Evolutionary conservation across 2,329 filamentous ascomycete genomes (phyloP), one percentile per base, ranked within the genome.

Genomic region (Fusarium verrucosum): DNA sequence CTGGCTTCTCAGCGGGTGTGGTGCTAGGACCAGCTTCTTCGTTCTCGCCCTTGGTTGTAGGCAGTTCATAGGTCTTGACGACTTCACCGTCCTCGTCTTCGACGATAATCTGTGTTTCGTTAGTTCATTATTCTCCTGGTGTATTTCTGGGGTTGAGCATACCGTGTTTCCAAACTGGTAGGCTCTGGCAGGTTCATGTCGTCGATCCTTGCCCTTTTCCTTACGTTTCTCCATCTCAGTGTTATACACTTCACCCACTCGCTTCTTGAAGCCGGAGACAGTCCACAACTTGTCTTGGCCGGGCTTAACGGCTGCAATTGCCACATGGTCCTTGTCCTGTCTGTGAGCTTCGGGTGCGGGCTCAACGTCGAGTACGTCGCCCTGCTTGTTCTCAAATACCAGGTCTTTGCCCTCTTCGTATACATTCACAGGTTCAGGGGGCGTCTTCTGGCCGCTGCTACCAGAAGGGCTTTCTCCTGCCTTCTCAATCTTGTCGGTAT

Each of bases 71-170:
- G 54, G 91, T 88, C 79, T 94, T 94, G 74, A 96, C 85, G 28
- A 96, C 92, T 74, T 96, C 92, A 38, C 92, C 92, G 69, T 94
- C 89, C 75, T 91, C 90, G 62, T 96, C 91, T 78, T 96, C 92
- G 16, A 96, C 90, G 73, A 96, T 94, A 65, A 96, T 92, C 80
- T 92, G 17, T 49, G 13, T 2, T 11, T n/a, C 14, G 70, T 81
- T 71, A 80, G 74, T 35, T n/a, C 23, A 11, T 10, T 26, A 10
- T 8, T 14, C 9, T 3, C 14, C 37, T 6, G 32, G 17, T 19
- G 16, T 3, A 35, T 23, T 32, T 10, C 7, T 7, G 14, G 3
- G 7, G 17, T n/a, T 17, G 4, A 41, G 75, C 84, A 75, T 81
- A 88, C 86, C 38, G 85, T 94, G 73, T 92, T 94, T 63, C 92